Base-by-base conservation (phyloP, 208 protist genomes). In the Zelonia costaricensis region DNA sequence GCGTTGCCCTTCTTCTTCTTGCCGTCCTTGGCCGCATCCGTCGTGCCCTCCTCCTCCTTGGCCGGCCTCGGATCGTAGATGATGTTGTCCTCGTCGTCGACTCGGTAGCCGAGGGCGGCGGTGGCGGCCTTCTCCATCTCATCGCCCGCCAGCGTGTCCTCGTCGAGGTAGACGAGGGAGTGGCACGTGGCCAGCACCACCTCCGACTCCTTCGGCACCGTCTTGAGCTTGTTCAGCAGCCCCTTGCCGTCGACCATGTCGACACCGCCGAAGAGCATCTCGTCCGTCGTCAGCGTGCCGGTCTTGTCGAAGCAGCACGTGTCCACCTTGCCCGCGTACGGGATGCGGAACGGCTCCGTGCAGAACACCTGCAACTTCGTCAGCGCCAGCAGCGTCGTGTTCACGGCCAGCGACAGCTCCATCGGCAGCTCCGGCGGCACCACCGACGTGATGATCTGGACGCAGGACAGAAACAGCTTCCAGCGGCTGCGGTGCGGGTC, bases 221-320 rank as follows among this genome's bases (percentile, higher is more conserved):
- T 55, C 58, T 91, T 85, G 0, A 94, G 78, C 62, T 78, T 89
- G 74, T 88, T 92, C 42, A 93, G 44, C 43, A 94, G 59, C 10
- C 81, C 84, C 25, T 97, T 99, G 36, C 97, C 96, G 49, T 96
- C 84, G 7, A 59, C 64, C 76, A 88, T 81, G 61, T 94, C 81
- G 4, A 98, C 79, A 36, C 95, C 96, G 36, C 86, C 82, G 43
- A 98, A 88, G 28, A 94, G 75, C 88, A 98, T 97, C 63, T 97
- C 84, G 56, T 99, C 96, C 28, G 85, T 92, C 9, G 97, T 99
- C 18, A 99, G 82, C n/a, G 98, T 99, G 44, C 99, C 99, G 4
- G 99, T 99, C 86, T 99, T 99, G 83, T 99, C 99, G 74, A 99
- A 99, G 88, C 98, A 99, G 74, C 97, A 99, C 7, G 94, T 88